These are phyloP conservation scores for Citrus inodora DNA, from an alignment of 345 rosid species.

Conservation along the genomic window DNA sequence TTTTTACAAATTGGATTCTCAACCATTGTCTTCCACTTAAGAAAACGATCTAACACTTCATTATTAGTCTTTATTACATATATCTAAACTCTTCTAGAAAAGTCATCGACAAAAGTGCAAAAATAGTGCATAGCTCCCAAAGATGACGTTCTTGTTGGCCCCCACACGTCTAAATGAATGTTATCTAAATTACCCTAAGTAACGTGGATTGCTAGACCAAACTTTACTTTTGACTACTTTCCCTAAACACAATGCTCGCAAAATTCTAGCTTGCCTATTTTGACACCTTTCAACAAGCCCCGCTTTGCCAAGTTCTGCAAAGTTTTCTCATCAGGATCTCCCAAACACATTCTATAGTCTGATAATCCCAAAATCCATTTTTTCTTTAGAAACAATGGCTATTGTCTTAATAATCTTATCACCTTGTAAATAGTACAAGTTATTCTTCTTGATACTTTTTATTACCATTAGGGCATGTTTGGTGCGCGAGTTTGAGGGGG, in stretches of 20 bases:
- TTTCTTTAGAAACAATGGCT: not conserved
- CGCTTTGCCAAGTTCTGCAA: not conserved
- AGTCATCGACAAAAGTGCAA: not conserved
- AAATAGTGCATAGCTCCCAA: not conserved
- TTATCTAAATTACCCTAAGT: not conserved
- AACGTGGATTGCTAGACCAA: not conserved
- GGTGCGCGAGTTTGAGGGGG: no score
- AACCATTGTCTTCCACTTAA: not conserved
- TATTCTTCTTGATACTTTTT: not conserved
- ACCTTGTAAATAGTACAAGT: not conserved
- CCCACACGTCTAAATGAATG: not conserved
- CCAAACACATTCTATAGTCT: not conserved
- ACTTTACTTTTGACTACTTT: no score
- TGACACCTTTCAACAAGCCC: not conserved
- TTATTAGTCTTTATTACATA: not conserved
- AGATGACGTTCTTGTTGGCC: not conserved
- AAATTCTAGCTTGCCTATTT: not conserved
- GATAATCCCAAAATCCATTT: not conserved
- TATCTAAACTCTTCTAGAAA: not conserved
- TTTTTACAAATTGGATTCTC: not conserved
- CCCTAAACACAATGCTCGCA: no score
- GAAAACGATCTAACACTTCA: not conserved
- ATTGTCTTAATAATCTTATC: no score
- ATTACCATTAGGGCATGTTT: not conserved
- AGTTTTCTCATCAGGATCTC: not conserved